These are phyloP conservation scores for Fistulifera solaris DNA, from an alignment of 108 stramenopile genomes.

Conservation along the genomic window DNA sequence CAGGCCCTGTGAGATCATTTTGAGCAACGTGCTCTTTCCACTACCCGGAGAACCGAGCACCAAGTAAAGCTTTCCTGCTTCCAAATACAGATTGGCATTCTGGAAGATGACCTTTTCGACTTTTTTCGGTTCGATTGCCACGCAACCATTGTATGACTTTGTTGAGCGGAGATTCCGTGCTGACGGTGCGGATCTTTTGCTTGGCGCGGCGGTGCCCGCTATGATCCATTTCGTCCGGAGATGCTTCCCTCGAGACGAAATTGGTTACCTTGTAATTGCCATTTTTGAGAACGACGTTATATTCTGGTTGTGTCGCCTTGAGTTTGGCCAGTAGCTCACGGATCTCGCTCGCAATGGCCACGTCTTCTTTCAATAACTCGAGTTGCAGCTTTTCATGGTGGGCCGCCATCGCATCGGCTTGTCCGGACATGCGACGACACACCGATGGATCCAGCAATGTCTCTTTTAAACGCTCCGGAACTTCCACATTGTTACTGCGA, in stretches of 20 bases:
- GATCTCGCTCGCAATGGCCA: background rate
- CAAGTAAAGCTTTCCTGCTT: constrained; percentile 71
- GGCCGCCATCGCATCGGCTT: background rate
- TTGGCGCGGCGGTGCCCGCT: background rate
- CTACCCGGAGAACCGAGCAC: constrained; percentile 20
- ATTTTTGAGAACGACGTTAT: background rate
- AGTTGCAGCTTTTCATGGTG: background rate
- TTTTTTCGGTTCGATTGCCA: too few relatives aligned
- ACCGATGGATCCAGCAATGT: background rate
- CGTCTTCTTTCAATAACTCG: background rate
- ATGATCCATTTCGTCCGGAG: background rate
- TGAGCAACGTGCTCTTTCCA: constrained; percentile 51
- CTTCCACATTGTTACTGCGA: background rate
- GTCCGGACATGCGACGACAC: background rate
- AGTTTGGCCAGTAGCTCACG: background rate
- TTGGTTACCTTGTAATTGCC: background rate
- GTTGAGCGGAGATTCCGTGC: constrained; percentile 1
- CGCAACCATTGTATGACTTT: background rate
- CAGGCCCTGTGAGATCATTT: constrained; percentile 33
- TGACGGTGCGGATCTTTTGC: constrained; percentile 6
- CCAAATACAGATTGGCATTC: constrained; percentile 44
- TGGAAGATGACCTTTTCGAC: constrained; percentile 20
- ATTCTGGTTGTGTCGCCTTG: background rate
- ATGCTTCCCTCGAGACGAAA: background rate
- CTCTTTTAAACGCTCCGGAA: background rate